phyloP scores from a whole-genome alignment of 441 rosid species.

The Daphne laureola region DNA sequence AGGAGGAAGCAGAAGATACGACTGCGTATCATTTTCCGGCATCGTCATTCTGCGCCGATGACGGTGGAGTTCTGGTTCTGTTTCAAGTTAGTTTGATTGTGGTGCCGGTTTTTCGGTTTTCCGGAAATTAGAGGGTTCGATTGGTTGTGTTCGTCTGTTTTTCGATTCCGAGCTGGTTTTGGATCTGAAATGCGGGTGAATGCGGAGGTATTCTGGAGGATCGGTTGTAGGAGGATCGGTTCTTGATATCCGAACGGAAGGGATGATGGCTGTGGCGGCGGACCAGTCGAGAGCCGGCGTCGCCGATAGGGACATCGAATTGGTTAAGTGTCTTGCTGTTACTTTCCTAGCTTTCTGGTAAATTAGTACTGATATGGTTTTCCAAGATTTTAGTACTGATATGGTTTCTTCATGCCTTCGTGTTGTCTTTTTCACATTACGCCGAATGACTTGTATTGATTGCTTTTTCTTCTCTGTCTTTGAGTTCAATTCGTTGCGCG shows the following conservation, averaged over 20 bases:
- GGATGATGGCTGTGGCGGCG: conserved; percentile 37
- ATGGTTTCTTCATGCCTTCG: no score
- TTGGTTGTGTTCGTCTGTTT: conserved; percentile 1
- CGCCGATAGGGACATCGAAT: conserved; percentile 59
- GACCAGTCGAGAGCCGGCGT: conserved; percentile 32
- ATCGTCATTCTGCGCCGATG: conserved; percentile 20
- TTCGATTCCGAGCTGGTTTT: no score
- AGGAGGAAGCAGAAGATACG: conserved; percentile 11
- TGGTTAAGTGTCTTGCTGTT: conserved; percentile 27
- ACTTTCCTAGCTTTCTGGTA: no score
- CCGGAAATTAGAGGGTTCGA: not conserved
- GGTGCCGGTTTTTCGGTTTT: no score
- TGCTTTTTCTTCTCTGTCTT: no score
- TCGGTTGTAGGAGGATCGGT: conserved; percentile 1
- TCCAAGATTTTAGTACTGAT: no score
- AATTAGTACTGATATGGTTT: no score
- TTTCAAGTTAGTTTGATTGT: not conserved
- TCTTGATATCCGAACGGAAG: conserved; percentile 18
- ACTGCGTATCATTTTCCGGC: conserved; percentile 5
- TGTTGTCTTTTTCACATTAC: no score
- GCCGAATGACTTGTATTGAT: no score
- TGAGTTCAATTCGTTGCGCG: no score
- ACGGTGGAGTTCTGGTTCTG: not conserved
- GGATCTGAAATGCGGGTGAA: conserved; percentile 9
- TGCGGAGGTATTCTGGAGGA: conserved; percentile 5